These are phyloP conservation scores for Fennellomyces sp. DNA, from an alignment of 371 early-diverging fungal genomes.

Conservation along the genomic window DNA sequence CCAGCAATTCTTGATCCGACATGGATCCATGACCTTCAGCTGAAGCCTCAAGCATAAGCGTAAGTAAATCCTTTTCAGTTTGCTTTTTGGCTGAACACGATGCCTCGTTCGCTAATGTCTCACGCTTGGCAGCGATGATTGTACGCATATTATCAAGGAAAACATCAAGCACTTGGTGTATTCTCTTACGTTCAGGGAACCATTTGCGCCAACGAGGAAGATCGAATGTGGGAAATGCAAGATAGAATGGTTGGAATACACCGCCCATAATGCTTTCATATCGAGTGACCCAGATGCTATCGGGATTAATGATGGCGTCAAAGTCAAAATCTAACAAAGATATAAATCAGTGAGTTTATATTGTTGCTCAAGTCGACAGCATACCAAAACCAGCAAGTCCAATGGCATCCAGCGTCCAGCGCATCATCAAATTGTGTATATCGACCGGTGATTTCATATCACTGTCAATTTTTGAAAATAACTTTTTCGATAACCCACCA, in stretches of 20 bases:
- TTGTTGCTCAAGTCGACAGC: constrained; percentile 5
- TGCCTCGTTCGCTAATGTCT: constrained; percentile 14
- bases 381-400: constrained; percentile 24
- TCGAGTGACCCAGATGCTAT: constrained; percentile 6
- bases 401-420: constrained; percentile 34
- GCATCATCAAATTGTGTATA: constrained; percentile 12
- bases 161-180: constrained; percentile 20
- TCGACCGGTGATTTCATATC: constrained; percentile 23
- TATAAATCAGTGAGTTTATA: constrained; percentile 1
- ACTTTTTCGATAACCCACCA: constrained; percentile 22
- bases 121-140: constrained; percentile 37
- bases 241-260: constrained; percentile 34
- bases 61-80: constrained; percentile 43
- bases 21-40: constrained; percentile 21
- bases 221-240: constrained; percentile 50
- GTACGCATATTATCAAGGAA: constrained; percentile 30
- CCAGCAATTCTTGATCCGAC: constrained; percentile 33
- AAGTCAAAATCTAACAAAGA: constrained; percentile 18
- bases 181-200: constrained; percentile 27
- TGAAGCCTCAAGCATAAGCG: constrained; percentile 43
- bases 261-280: constrained; percentile 15
- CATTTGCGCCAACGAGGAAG: constrained; percentile 9
- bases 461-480: constrained; percentile 5
- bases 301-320: constrained; percentile 10
- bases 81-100: constrained; percentile 15